A percentile compares a stretch with the other conserved stretches of the same genome.
Evolutionary conservation across 495 filamentous ascomycete genomes (phyloP).

Genomic region (Filosporella fistucella): DNA sequence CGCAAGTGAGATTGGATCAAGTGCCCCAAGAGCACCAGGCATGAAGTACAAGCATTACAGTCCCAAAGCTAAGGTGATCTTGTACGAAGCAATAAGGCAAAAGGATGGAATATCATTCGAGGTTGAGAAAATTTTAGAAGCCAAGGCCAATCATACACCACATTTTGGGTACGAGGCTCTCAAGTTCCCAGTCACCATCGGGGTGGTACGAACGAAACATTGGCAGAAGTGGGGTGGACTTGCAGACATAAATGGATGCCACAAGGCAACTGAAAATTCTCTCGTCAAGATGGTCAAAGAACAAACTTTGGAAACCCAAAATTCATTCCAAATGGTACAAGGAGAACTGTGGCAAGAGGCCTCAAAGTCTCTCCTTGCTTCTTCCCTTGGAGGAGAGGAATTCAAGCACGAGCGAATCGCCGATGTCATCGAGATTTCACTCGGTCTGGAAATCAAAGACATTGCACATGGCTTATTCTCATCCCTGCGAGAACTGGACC

Average conservation of each 20-base stretch:
- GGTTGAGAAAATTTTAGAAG: constrained; percentile 2
- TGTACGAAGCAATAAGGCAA: constrained; percentile 55
- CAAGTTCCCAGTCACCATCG: constrained; percentile 37
- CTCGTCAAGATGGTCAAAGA: constrained; percentile 5
- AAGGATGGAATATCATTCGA: constrained; percentile 1
- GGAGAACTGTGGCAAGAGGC: constrained; percentile 25
- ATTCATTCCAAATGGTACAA: constrained; percentile 24
- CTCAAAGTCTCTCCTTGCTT: no score
- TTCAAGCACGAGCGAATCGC: constrained; percentile 22
- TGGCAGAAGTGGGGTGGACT: constrained; percentile 31
- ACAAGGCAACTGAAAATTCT: neutral
- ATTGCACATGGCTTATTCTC: constrained; percentile 87
- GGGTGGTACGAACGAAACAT: constrained; percentile 40
- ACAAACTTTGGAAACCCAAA: constrained; percentile 11
- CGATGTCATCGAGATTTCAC: constrained; percentile 49
- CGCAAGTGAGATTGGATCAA: constrained; percentile 43
- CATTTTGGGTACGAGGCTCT: constrained; percentile 24
- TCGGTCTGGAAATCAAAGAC: constrained; percentile 63
- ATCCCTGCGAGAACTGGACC: constrained; percentile 79
- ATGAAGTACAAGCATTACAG: constrained; percentile 99
- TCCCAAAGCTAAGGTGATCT: constrained; percentile 78
- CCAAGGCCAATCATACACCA: neutral
- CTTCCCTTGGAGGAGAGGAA: constrained; percentile 7
- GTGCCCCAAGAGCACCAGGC: constrained; percentile 76
- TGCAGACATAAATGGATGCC: no score